Evolutionary conservation across 371 early-diverging fungal species (phyloP).

Genomic region (Mortierella sp.): DNA sequence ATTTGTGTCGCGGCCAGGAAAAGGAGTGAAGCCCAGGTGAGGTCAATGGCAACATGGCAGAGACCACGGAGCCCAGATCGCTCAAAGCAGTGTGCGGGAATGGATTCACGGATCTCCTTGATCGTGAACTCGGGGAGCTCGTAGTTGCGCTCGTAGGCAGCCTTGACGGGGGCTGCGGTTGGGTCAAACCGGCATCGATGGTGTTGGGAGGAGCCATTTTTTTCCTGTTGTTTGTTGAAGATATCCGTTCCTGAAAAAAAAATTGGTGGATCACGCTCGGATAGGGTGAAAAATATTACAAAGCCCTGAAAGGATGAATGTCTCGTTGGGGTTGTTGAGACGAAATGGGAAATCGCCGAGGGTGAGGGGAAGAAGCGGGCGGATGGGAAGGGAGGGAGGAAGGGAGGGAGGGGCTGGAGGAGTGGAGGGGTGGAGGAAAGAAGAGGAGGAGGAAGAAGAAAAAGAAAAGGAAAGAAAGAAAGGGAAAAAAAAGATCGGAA

Average conservation of each 20-base stretch:
- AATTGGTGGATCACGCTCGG: constrained; percentile 8
- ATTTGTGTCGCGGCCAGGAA: constrained; percentile 79
- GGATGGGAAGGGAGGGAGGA: constrained; percentile 6
- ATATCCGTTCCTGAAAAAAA: constrained; percentile 24
- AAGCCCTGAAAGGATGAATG: constrained; percentile 5
- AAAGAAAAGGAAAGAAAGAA: not conserved
- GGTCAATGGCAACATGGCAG: constrained; percentile 78
- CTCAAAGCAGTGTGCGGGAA: constrained; percentile 91
- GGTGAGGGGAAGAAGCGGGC: not conserved
- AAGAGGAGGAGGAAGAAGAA: constrained; percentile 3
- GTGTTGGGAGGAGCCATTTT: constrained; percentile 58
- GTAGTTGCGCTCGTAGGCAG: constrained; percentile 65
- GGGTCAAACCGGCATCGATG: constrained; percentile 51
- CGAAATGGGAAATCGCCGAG: not conserved
- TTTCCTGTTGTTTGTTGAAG: not conserved
- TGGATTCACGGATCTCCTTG: constrained; percentile 88
- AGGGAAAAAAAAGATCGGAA: not conserved
- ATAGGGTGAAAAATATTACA: not conserved
- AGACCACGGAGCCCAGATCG: constrained; percentile 81
- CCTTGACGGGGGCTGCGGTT: constrained; percentile 23
- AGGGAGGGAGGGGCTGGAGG: constrained; percentile 2
- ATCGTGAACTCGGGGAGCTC: constrained; percentile 82
- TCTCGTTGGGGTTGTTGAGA: constrained; percentile 2
- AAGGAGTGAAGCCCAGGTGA: constrained; percentile 72
- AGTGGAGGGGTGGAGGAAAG: constrained; percentile 13